Conservation (phyloP, 768 basidiomycete genomes). For the Postia placenta region DNA sequence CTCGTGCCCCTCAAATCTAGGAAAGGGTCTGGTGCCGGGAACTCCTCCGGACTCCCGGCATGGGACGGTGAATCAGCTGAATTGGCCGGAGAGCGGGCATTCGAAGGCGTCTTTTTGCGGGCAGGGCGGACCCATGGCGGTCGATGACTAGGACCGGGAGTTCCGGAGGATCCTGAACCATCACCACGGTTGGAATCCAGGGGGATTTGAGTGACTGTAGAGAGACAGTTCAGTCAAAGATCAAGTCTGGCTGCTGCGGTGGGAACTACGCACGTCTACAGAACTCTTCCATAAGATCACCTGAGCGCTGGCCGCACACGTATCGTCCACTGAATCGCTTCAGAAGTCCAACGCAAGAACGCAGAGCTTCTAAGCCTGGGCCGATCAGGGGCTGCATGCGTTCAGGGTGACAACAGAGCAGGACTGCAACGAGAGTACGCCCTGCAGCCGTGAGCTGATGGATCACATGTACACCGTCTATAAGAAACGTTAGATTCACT, state of each 20-base stretch:
- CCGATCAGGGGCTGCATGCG: constrained; percentile 70
- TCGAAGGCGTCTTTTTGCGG: constrained; percentile 62
- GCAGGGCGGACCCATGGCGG: constrained; percentile 90
- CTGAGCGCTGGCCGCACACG: constrained; percentile 84
- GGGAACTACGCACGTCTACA: constrained; percentile 73
- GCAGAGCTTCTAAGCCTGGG: constrained; percentile 76
- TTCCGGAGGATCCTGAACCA: no score
- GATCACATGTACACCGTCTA: constrained; percentile 93
- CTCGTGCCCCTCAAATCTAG: constrained; percentile 31
- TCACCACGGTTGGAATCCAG: constrained; percentile 61
- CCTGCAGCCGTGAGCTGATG: constrained; percentile 94
- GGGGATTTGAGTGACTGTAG: constrained; percentile 44
- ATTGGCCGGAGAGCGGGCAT: constrained; percentile 32
- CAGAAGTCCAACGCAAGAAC: constrained; percentile 84
- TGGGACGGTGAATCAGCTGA: constrained; percentile 29
- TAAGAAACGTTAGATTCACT: no score
- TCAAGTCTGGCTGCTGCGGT: neutral
- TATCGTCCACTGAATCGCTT: constrained; percentile 88
- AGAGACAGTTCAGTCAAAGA: neutral
- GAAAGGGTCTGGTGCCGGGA: constrained; percentile 57
- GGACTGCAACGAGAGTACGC: constrained; percentile 79
- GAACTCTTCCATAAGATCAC: constrained; percentile 93
- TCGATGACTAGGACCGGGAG: constrained; percentile 41
- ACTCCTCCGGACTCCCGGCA: constrained; percentile 55
- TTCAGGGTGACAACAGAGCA: constrained; percentile 85